These are phyloP conservation scores for Cordyceps javanica DNA, from an alignment of 2,329 filamentous ascomycete genomes.

Conservation along the genomic window DNA sequence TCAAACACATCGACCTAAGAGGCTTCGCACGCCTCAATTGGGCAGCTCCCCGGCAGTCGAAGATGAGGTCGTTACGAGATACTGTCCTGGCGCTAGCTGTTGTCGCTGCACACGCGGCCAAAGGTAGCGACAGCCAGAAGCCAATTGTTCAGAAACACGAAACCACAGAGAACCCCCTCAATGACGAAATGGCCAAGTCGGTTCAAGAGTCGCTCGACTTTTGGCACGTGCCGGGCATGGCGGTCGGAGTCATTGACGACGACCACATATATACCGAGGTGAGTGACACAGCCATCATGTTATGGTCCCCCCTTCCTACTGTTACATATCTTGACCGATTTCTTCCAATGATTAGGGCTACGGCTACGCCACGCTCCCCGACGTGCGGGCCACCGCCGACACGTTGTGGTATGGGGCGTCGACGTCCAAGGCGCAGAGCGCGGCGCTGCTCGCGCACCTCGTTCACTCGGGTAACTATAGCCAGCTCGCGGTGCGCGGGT, in stretches of 20 bases:
- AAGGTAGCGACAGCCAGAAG: conserved; percentile 2
- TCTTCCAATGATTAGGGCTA: conserved; percentile 20
- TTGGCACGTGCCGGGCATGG: conserved; percentile 43
- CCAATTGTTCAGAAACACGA: not conserved
- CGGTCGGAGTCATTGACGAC: conserved; percentile 42
- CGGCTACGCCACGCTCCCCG: conserved; percentile 25
- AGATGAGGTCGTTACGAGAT: not conserved
- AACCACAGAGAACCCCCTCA: conserved; percentile 14
- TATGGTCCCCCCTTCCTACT: not conserved
- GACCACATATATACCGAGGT: conserved; percentile 35
- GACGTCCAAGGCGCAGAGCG: conserved; percentile 50
- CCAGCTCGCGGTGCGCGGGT: conserved; percentile 29
- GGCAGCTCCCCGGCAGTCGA: not conserved
- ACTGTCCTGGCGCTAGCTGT: not conserved
- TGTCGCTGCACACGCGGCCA: not conserved
- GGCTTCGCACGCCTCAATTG: not conserved
- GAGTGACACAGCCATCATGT: conserved; percentile 5
- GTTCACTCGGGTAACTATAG: conserved; percentile 36
- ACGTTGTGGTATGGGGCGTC: conserved; percentile 51
- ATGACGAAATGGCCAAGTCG: conserved; percentile 8
- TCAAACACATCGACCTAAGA: not conserved
- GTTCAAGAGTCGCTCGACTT: conserved; percentile 18
- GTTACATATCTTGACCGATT: no score
- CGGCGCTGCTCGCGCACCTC: conserved; percentile 43
- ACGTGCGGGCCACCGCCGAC: conserved; percentile 34